Percentiles rank a stretch among this genome's conserved stretches.
Evolutionary conservation across 495 filamentous ascomycete genomes (phyloP).

Genomic region (Aspergillus leporis): DNA sequence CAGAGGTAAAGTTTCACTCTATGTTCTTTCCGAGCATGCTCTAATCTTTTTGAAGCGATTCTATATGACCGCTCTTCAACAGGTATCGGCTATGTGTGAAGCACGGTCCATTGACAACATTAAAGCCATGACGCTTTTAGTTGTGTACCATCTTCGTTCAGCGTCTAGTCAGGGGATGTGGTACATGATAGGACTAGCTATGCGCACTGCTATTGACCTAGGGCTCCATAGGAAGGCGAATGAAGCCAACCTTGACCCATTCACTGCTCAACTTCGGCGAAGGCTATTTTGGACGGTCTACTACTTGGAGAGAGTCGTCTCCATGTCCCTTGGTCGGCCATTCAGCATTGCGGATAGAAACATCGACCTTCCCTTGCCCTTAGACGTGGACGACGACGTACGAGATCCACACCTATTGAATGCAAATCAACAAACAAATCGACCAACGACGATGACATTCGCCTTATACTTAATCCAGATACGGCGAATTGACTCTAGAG

Average conservation of each 20-base stretch:
- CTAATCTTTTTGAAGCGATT: constrained; percentile 33
- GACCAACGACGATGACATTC: constrained; percentile 47
- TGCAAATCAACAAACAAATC: constrained; percentile 30
- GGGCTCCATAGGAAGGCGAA: constrained; percentile 53
- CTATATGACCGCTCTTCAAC: constrained; percentile 51
- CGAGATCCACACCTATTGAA: constrained; percentile 44
- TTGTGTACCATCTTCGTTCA: constrained; percentile 53
- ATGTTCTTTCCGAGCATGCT: neutral
- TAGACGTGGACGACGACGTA: constrained; percentile 49
- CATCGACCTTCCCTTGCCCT: constrained; percentile 52
- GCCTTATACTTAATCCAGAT: constrained; percentile 52
- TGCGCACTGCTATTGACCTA: constrained; percentile 55
- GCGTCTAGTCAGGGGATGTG: constrained; percentile 55
- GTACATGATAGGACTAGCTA: constrained; percentile 59
- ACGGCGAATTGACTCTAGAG: constrained; percentile 53
- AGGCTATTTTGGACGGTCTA: constrained; percentile 57
- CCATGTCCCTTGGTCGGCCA: constrained; percentile 52
- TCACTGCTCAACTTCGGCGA: constrained; percentile 49
- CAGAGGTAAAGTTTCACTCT: constrained; percentile 37
- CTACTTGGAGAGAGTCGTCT: constrained; percentile 51
- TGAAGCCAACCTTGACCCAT: constrained; percentile 46
- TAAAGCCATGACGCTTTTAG: constrained; percentile 56
- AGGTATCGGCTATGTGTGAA: constrained; percentile 51
- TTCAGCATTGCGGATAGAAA: constrained; percentile 54
- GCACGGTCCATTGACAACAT: constrained; percentile 53